A percentile compares a stretch with the other conserved stretches of the same genome.
Evolutionary conservation across 2,329 filamentous ascomycete genomes (phyloP).

Genomic region (Tolypocladium endophyticum): DNA sequence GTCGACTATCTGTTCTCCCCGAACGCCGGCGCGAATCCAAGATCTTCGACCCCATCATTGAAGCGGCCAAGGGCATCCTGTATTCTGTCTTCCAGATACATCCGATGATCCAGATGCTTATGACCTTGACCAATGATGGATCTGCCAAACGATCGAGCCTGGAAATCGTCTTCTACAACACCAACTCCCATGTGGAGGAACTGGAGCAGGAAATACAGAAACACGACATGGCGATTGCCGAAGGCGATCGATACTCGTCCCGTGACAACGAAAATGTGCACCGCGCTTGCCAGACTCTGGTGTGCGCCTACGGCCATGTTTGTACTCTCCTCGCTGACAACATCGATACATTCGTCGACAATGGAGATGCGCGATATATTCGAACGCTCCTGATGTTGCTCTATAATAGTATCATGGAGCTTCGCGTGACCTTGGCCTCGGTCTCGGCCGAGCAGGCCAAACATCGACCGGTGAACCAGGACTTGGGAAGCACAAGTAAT

Average conservation of each 20-base stretch:
- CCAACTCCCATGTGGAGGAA: slow-evolving; percentile 55
- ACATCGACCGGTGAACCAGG: slow-evolving; percentile 6
- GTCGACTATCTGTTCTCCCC: slow-evolving; percentile 51
- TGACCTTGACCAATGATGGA: slow-evolving; percentile 49
- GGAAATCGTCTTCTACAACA: slow-evolving; percentile 58
- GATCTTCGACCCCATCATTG: slow-evolving; percentile 49
- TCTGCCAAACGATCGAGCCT: slow-evolving; percentile 52
- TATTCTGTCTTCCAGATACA: slow-evolving; percentile 60
- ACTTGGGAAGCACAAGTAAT: slow-evolving; percentile 22
- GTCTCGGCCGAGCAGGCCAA: slow-evolving; percentile 15
- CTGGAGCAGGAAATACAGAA: slow-evolving; percentile 55
- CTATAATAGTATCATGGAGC: slow-evolving; percentile 58
- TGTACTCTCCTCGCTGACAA: slow-evolving; percentile 50
- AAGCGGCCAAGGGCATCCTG: slow-evolving; percentile 55
- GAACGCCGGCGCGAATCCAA: slow-evolving; percentile 53
- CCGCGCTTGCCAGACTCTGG: slow-evolving; percentile 50
- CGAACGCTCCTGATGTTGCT: slow-evolving; percentile 52
- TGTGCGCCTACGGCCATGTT: slow-evolving; percentile 55
- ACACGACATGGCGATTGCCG: slow-evolving; percentile 38
- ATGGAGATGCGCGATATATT: slow-evolving; percentile 56
- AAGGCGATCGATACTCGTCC: slow-evolving; percentile 35
- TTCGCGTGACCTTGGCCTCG: slow-evolving; percentile 42
- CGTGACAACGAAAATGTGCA: slow-evolving; percentile 55
- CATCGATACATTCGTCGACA: slow-evolving; percentile 53
- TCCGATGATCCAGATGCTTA: slow-evolving; percentile 55